phyloP scores from a whole-genome alignment of 2,329 filamentous ascomycete species.

The Aspergillus arachidicola region DNA sequence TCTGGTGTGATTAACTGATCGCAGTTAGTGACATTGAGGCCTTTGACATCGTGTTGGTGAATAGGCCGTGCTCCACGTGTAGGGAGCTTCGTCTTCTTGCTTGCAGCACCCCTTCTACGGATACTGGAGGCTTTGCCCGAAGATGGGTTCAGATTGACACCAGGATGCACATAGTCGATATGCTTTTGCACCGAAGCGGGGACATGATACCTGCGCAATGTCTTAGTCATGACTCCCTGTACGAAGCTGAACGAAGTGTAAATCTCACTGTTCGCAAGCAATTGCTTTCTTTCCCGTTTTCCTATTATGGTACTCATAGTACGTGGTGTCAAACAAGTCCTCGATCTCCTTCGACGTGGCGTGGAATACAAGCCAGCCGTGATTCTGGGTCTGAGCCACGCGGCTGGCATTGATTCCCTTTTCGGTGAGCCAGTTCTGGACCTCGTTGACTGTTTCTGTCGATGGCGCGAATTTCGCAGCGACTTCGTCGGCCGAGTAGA shows the following conservation, averaged over 20 bases:
- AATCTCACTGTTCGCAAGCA: constrained; percentile 43
- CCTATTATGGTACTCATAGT: constrained; percentile 41
- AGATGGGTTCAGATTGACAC: not conserved
- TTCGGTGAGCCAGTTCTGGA: constrained; percentile 32
- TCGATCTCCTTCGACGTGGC: constrained; percentile 41
- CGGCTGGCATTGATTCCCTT: constrained; percentile 29
- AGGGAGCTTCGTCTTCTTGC: not conserved
- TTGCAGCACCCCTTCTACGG: not conserved
- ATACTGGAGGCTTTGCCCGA: not conserved
- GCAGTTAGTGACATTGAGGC: not conserved
- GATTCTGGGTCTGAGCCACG: constrained; percentile 32
- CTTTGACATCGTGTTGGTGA: not conserved
- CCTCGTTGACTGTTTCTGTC: constrained; percentile 29
- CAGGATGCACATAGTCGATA: constrained; percentile 10
- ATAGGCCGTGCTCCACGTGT: not conserved
- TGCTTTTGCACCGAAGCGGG: constrained; percentile 3
- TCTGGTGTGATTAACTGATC: constrained; percentile 6
- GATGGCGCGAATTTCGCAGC: constrained; percentile 40
- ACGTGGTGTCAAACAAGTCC: constrained; percentile 41
- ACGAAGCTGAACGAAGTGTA: too few species aligned
- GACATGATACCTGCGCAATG: not conserved
- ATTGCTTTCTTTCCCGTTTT: constrained; percentile 36
- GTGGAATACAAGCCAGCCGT: constrained; percentile 47
- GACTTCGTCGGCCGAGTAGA: constrained; percentile 35
- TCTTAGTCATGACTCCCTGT: too few species aligned